Evolutionary conservation across 1,284 basidiomycete species (phyloP), one percentile per base, ranked within the genome.

Genomic region (Apiotrichum gamsii): DNA sequence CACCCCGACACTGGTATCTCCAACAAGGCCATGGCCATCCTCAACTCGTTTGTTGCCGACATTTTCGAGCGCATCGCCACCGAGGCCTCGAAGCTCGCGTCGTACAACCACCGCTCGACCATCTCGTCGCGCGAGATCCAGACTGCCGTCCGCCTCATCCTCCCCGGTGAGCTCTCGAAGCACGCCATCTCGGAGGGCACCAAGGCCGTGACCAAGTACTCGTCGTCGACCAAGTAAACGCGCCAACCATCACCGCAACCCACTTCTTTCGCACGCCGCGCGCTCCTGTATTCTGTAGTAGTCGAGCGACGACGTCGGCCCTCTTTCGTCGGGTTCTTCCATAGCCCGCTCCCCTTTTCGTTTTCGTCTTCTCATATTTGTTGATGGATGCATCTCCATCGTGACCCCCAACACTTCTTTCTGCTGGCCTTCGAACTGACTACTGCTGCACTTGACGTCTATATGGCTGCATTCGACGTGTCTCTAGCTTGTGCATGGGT

Each of bases 11-110:
- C 88, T 57, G 91, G 91, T 82, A 93, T 94, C 68, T 72, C 70
- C 52, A 94, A 93, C 82, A 95, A 93, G 79, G 90, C 90, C 34
- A 95, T 95, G 90, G 82, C 84, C 49, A 87, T 95, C 67, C 76
- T 95, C 39, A 94, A 94, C 80, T 88, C 85, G 47, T 91, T 90
- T 56, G 87, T 91, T 64, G 88, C 88, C 59, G 88, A 91, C 68
- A 88, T 94, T 74, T 94, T 93, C 59, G 90, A 94, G 76, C 84
- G 88, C 42, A 90, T 94, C 62, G 90, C 90, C 14, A 81, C 80
- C 33, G 90, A 95, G 72, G 89, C 87, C 14, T 87, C 85, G 59
- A 89, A 90, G 77, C 85, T 94, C 58, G 88, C 89, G 31, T 79
- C 84, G 4, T 91, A 93, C 80, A 90, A 88, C 55, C 90, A 90